Conservation (phyloP, 768 basidiomycete species). For the Agrocybe chaxingu region DNA sequence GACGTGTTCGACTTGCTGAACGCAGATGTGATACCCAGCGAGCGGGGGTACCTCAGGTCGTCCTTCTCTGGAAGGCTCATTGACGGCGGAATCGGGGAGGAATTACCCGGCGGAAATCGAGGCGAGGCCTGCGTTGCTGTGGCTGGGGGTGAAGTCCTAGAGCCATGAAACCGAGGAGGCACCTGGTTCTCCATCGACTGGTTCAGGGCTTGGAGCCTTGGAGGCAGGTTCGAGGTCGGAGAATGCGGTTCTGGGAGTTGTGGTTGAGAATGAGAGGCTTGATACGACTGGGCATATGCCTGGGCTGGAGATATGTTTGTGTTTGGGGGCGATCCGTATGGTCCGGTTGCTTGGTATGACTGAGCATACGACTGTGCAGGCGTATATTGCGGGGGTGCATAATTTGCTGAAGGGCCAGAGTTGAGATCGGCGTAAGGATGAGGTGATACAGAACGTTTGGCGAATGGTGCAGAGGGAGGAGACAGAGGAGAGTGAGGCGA, state of each 20-base stretch:
- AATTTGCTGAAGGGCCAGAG: not conserved
- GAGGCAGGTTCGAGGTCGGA: constrained; percentile 16
- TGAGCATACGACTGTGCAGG: constrained; percentile 20
- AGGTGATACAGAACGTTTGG: constrained; percentile 35
- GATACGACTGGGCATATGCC: constrained; percentile 19
- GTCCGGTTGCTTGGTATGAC: constrained; percentile 8
- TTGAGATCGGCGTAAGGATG: constrained; percentile 32
- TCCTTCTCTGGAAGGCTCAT: constrained; percentile 11
- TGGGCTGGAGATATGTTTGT: constrained; percentile 13
- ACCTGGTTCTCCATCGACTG: constrained; percentile 16
- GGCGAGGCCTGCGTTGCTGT: constrained; percentile 16
- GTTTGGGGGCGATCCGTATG: constrained; percentile 5
- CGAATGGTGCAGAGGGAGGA: constrained; percentile 40
- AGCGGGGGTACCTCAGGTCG: constrained; percentile 39
- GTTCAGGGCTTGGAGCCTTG: constrained; percentile 22
- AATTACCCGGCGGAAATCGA: constrained; percentile 21
- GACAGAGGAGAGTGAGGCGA: constrained; percentile 21
- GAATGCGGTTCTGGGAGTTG: constrained; percentile 3
- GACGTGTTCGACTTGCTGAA: constrained; percentile 16
- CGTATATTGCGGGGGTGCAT: constrained; percentile 3
- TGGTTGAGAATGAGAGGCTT: constrained; percentile 5
- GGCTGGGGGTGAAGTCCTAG: constrained; percentile 8
- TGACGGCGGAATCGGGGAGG: constrained; percentile 22
- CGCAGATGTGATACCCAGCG: constrained; percentile 14
- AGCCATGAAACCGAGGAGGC: constrained; percentile 23